Percentiles rank a stretch among this genome's conserved stretches.
These are phyloP conservation scores for Pichia sp. DNA, from an alignment of 1,139 yeast species.

Conservation along the genomic window DNA sequence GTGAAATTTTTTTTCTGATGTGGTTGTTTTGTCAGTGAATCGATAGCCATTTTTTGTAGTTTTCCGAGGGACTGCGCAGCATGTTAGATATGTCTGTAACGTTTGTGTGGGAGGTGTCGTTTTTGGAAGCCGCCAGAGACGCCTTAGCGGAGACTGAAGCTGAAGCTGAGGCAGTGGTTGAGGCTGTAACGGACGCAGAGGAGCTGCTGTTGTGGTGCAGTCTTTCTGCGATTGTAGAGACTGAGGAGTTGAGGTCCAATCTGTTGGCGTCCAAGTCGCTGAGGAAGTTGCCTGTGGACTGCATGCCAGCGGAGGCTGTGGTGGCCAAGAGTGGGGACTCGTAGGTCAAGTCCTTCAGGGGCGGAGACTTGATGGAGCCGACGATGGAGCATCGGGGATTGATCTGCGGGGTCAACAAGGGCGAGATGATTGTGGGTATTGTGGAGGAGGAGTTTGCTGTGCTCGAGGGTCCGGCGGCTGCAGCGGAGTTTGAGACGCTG, in stretches of 20 bases:
- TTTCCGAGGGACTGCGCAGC: conserved; percentile 30
- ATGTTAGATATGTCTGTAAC: conserved; percentile 28
- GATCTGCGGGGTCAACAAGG: conserved; percentile 30
- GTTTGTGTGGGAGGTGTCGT: conserved; percentile 3
- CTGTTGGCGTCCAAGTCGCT: conserved; percentile 31
- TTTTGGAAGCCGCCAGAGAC: neutral
- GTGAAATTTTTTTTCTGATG: neutral
- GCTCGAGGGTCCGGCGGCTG: neutral
- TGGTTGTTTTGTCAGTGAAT: conserved; percentile 19
- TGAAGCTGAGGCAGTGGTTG: neutral
- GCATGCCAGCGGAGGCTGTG: conserved; percentile 8
- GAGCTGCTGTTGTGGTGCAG: conserved; percentile 3
- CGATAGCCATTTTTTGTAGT: conserved; percentile 32
- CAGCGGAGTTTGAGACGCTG: neutral
- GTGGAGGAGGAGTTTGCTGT: conserved; percentile 1
- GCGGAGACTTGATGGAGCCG: conserved; percentile 24
- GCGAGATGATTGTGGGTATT: conserved; percentile 26
- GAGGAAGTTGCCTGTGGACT: conserved; percentile 3
- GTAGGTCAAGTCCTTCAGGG: conserved; percentile 26
- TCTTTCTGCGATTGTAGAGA: conserved; percentile 10
- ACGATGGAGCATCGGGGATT: conserved; percentile 15
- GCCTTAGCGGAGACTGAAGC: no score
- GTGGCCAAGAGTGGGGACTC: conserved; percentile 30
- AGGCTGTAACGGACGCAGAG: neutral
- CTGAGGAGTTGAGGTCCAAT: conserved; percentile 25